A percentile compares a stretch with the other conserved stretches of the same genome.
Conservation (phyloP, 345 rosid genomes). For the Gossypium longicalyx region DNA sequence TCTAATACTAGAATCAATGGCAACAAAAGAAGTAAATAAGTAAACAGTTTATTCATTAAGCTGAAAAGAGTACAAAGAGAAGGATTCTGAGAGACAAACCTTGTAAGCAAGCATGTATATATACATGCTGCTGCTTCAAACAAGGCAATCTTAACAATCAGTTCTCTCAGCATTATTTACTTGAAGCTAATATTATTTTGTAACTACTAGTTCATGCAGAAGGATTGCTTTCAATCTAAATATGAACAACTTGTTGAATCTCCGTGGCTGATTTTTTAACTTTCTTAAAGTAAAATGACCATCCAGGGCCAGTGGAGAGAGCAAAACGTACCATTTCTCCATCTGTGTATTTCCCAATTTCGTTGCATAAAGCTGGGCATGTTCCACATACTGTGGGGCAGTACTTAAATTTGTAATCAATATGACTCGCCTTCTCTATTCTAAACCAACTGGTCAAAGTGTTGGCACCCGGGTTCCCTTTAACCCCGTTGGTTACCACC, state of each 20-base stretch:
- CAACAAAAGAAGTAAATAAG: neutral
- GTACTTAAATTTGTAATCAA: neutral
- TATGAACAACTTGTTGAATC: neutral
- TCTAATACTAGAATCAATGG: too few species aligned
- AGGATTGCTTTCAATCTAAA: neutral
- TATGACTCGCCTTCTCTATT: neutral
- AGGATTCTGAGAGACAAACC: neutral
- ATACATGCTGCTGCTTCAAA: neutral
- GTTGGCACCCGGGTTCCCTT: neutral
- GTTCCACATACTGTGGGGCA: conserved; percentile 3
- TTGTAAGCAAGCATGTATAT: neutral
- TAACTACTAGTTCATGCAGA: neutral
- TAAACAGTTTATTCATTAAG: neutral
- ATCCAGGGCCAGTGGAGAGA: neutral
- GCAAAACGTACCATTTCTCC: neutral
- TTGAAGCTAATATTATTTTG: too few species aligned
- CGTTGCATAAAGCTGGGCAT: neutral
- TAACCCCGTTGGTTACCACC: neutral
- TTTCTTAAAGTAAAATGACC: neutral
- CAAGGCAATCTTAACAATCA: neutral
- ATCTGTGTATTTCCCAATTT: neutral
- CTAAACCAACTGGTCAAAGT: conserved; percentile 13
- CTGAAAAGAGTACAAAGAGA: neutral
- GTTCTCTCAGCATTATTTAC: too few species aligned
- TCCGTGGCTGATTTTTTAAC: neutral